phyloP scores from a whole-genome alignment of 345 rosid species.

The Rhodamnia rubescens region DNA sequence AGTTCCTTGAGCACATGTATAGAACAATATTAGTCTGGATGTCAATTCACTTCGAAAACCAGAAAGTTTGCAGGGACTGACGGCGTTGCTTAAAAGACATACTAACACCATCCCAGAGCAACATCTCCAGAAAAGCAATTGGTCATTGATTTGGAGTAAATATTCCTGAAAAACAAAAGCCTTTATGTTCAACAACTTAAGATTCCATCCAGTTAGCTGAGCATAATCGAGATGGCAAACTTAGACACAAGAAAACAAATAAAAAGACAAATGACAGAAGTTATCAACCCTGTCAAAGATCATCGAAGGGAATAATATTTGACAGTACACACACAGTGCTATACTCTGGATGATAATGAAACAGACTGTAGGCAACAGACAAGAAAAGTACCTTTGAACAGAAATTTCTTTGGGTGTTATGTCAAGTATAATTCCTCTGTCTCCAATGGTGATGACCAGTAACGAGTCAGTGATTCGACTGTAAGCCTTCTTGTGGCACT shows the following conservation, averaged over 20 bases:
- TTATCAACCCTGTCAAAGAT: not conserved
- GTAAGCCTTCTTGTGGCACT: constrained; percentile 85
- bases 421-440: constrained; percentile 43
- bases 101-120: not conserved
- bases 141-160: not conserved
- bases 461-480: constrained; percentile 61
- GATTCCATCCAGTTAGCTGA: not conserved
- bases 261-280: not conserved
- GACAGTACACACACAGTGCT: not conserved
- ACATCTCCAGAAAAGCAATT: not conserved
- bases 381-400: not conserved
- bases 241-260: not conserved
- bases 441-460: constrained; percentile 79
- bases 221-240: not conserved
- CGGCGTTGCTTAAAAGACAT: not conserved
- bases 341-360: not conserved
- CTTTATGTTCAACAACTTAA: not conserved
- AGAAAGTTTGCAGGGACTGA: not conserved
- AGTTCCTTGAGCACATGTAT: not conserved
- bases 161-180: not conserved
- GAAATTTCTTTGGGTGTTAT: not conserved
- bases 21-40: not conserved
- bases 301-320: not conserved
- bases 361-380: not conserved
- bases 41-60: not conserved